These are phyloP conservation scores for Phoma sp. DNA, from an alignment of 2,329 filamentous ascomycete genomes.

Conservation along the genomic window DNA sequence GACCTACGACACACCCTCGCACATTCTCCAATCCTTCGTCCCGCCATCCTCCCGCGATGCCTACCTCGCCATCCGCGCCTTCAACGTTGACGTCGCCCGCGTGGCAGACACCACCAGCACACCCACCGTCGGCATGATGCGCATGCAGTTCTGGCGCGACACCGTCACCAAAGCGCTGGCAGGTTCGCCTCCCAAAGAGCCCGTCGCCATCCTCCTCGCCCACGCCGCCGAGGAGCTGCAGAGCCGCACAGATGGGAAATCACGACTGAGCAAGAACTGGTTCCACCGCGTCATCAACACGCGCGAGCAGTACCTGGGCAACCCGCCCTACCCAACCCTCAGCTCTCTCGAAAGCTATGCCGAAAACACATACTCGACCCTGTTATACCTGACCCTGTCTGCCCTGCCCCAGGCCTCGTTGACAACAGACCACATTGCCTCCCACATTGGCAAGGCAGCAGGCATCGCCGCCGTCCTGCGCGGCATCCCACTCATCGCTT, in stretches of 20 bases:
- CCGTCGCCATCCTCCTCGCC: slow-evolving; percentile 83
- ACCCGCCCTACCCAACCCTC: slow-evolving; percentile 78
- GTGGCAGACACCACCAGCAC: slow-evolving; percentile 90
- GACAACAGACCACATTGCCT: slow-evolving; percentile 89
- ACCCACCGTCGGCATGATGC: slow-evolving; percentile 83
- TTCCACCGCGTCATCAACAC: slow-evolving; percentile 77
- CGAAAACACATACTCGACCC: slow-evolving; percentile 91
- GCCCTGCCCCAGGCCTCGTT: slow-evolving; percentile 79
- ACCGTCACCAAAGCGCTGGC: slow-evolving; percentile 78
- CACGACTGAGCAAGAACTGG: slow-evolving; percentile 61
- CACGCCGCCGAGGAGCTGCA: slow-evolving; percentile 69
- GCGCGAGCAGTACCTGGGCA: slow-evolving; percentile 81
- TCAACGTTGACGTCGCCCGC: slow-evolving; percentile 90
- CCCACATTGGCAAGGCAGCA: slow-evolving; percentile 91
- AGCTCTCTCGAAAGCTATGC: slow-evolving; percentile 83
- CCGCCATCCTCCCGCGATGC: slow-evolving; percentile 76
- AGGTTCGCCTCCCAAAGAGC: slow-evolving; percentile 83
- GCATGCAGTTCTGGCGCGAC: slow-evolving; percentile 95
- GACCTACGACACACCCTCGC: slow-evolving; percentile 87
- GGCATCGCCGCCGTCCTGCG: slow-evolving; percentile 88
- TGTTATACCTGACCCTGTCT: slow-evolving; percentile 87
- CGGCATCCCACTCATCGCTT: slow-evolving; percentile 86
- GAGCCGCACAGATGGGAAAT: slow-evolving; percentile 53
- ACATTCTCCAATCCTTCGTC: slow-evolving; percentile 84
- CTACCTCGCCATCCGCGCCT: slow-evolving; percentile 87